Evolutionary conservation across 73 alveolate genomes (phyloP).

Genomic region (Paraurostyla sp.): DNA sequence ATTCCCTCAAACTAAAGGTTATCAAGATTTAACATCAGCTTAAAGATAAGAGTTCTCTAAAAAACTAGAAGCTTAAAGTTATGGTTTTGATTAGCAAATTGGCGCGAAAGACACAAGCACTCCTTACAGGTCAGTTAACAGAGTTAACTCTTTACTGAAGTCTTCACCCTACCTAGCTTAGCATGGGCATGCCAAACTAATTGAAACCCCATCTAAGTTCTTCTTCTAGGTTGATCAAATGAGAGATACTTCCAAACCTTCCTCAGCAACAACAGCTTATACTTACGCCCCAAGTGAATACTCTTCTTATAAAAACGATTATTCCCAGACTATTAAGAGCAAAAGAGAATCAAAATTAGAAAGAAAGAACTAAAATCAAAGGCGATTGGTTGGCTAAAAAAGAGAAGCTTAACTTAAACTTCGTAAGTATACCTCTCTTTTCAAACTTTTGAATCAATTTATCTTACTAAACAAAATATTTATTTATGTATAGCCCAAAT

Average conservation of each 20-base stretch:
- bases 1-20: not conserved
- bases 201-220: not conserved
- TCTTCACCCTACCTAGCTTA: not conserved
- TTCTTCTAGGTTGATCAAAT: not conserved
- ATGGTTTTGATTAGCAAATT: not conserved
- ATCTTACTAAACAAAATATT: not conserved
- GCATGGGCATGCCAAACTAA: not conserved
- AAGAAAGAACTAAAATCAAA: not conserved
- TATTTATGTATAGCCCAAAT: not conserved
- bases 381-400: conserved; percentile 20
- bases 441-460: not conserved
- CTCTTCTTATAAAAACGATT: not conserved
- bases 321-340: not conserved
- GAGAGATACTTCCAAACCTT: conserved; percentile 20
- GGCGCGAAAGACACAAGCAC: conserved; percentile 35
- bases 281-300: conserved; percentile 29
- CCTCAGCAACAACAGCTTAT: conserved; percentile 47
- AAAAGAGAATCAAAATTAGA: not conserved
- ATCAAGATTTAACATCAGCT: not conserved
- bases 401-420: not conserved
- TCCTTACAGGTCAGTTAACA: conserved; percentile 29
- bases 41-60: not conserved
- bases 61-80: not conserved
- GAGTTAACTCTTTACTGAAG: not conserved
- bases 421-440: not conserved